Evolutionary conservation across 192 early-diverging fungal genomes (phyloP).

Genomic region (Rhizophagus sp.): DNA sequence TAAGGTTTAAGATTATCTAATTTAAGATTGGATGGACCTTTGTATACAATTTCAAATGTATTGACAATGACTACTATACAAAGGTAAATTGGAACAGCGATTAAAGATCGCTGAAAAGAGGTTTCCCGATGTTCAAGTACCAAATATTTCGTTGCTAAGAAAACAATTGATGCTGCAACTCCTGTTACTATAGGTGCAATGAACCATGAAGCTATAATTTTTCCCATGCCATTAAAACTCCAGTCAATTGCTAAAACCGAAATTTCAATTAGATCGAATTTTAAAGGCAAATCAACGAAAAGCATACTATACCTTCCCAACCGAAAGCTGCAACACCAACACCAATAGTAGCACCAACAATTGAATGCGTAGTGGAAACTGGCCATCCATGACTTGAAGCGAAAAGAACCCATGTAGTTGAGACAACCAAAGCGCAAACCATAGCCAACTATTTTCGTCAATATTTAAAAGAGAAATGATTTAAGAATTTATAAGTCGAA

Average conservation of each 20-base stretch:
- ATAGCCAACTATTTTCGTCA: conserved; percentile 51
- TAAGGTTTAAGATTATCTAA: conserved; percentile 46
- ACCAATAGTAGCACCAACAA: conserved; percentile 69
- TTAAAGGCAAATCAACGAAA: not conserved
- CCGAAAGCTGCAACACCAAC: conserved; percentile 70
- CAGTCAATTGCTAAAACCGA: conserved; percentile 52
- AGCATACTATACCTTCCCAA: not conserved
- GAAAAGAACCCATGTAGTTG: conserved; percentile 67
- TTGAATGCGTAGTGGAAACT: conserved; percentile 75
- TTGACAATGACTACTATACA: conserved; percentile 64
- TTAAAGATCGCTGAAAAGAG: conserved; percentile 59
- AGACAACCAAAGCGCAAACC: conserved; percentile 70
- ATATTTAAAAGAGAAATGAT: no score
- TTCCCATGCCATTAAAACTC: conserved; percentile 45
- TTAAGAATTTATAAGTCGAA: no score
- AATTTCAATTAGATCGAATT: not conserved
- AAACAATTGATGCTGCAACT: conserved; percentile 58
- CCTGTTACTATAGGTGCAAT: conserved; percentile 63
- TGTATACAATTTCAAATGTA: conserved; percentile 70
- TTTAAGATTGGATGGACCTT: conserved; percentile 63
- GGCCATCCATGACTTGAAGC: conserved; percentile 66
- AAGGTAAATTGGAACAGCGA: conserved; percentile 67
- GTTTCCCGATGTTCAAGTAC: conserved; percentile 51
- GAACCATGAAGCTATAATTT: conserved; percentile 70
- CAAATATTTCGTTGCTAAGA: conserved; percentile 57